Evolutionary conservation across 768 basidiomycete genomes (phyloP).

Genomic region (Lactifluus pinguis): DNA sequence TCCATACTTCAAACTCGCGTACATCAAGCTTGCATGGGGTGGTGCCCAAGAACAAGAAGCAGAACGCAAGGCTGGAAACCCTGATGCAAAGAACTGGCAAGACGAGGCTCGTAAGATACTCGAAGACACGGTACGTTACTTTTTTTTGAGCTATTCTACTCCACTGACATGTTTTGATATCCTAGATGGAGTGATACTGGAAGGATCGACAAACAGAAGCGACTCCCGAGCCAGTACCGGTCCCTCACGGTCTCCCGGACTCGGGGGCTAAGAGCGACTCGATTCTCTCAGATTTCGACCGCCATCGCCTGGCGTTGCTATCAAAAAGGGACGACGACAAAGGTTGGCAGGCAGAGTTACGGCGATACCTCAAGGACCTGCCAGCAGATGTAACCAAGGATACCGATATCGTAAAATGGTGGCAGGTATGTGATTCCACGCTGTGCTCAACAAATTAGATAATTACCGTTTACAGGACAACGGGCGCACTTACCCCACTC

Average conservation of each 20-base stretch:
- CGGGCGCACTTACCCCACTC: too few relatives aligned
- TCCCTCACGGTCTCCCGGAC: background rate
- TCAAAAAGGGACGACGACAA: background rate
- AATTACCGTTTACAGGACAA: background rate
- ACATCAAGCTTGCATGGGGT: constrained; percentile 24
- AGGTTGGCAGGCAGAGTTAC: constrained; percentile 4
- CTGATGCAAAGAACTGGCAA: constrained; percentile 16
- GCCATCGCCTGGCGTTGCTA: background rate
- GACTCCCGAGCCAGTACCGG: background rate
- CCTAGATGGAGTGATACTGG: background rate
- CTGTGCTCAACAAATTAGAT: background rate
- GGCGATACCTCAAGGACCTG: constrained; percentile 15
- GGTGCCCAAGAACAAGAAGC: constrained; percentile 22
- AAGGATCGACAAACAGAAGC: background rate
- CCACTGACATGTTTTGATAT: background rate
- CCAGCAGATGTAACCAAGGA: constrained; percentile 8
- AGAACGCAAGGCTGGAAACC: constrained; percentile 5
- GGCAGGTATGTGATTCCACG: constrained; percentile 1
- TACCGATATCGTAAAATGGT: constrained; percentile 17
- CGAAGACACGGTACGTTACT: background rate
- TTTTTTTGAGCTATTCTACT: too few relatives aligned
- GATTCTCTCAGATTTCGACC: background rate
- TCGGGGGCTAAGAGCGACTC: background rate
- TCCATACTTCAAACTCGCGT: too few relatives aligned
- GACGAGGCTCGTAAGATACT: constrained; percentile 14